phyloP scores from a whole-genome alignment of 139 green algal genomes.

The Auxenochlorella pyrenoidosa region DNA sequence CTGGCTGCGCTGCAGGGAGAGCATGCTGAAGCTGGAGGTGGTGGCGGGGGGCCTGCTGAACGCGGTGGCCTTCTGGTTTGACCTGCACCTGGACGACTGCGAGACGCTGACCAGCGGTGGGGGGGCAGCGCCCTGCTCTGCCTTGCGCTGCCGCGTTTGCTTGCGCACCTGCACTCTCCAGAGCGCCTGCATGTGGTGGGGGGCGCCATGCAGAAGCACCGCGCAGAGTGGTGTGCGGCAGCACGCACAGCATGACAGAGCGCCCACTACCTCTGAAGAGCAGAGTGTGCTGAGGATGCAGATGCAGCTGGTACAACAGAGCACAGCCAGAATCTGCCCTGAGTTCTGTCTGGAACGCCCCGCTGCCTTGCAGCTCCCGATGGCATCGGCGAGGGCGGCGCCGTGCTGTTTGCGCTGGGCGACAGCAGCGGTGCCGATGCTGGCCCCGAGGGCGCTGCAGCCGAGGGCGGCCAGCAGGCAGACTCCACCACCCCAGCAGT shows the following conservation, averaged over 20 bases:
- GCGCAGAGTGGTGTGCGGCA: too few relatives aligned
- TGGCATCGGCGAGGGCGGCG: conserved; percentile 31
- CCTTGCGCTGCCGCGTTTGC: neutral
- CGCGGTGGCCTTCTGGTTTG: conserved; percentile 84
- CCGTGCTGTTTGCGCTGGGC: neutral
- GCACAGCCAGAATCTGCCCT: too few relatives aligned
- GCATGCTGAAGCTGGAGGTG: conserved; percentile 68
- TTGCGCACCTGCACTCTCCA: neutral
- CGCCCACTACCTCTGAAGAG: too few relatives aligned
- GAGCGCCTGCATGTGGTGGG: too few relatives aligned
- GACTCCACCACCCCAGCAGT: too few relatives aligned
- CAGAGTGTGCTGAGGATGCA: too few relatives aligned
- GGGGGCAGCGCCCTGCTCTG: neutral
- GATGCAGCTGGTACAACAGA: too few relatives aligned
- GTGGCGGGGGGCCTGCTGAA: conserved; percentile 71
- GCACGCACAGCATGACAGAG: too few relatives aligned
- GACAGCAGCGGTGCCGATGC: neutral
- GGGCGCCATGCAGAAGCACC: too few relatives aligned
- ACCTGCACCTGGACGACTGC: conserved; percentile 80
- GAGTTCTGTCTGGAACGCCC: too few relatives aligned
- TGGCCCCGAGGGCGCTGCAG: neutral
- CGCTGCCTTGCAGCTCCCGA: conserved; percentile 15
- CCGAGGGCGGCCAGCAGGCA: neutral
- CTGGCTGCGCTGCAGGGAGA: conserved; percentile 47
- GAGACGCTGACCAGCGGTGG: conserved; percentile 65